These are phyloP conservation scores for Mycena epipterygia DNA, from an alignment of 768 basidiomycete genomes.

Conservation along the genomic window DNA sequence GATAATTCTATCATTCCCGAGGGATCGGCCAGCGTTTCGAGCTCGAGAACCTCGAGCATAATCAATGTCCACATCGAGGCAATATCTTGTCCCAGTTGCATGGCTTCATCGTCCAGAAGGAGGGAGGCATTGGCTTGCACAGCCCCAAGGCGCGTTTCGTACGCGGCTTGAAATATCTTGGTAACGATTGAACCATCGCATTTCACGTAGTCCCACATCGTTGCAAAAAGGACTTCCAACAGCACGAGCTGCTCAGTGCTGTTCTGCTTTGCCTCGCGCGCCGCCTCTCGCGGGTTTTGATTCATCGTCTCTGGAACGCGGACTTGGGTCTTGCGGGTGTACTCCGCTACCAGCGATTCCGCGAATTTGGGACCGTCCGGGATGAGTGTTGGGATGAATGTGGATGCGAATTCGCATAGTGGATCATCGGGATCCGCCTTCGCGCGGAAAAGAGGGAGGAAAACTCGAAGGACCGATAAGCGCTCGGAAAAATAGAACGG, in stretches of 20 bases:
- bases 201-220: slow-evolving; percentile 82
- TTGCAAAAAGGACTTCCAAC: slow-evolving; percentile 91
- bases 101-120: slow-evolving; percentile 82
- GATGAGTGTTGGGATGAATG: slow-evolving; percentile 70
- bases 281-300: slow-evolving; percentile 69
- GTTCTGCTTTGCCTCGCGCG: slow-evolving; percentile 83
- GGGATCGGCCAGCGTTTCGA: slow-evolving; percentile 76
- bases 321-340: slow-evolving; percentile 66
- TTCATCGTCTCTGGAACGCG: slow-evolving; percentile 58
- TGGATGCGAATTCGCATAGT: slow-evolving; percentile 65
- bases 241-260: slow-evolving; percentile 83
- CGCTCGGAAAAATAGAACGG: slow-evolving; percentile 89
- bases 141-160: slow-evolving; percentile 74
- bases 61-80: slow-evolving; percentile 85
- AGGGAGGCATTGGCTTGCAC: slow-evolving; percentile 73
- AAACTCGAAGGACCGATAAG: slow-evolving; percentile 74
- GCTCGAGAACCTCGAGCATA: slow-evolving; percentile 82
- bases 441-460: slow-evolving; percentile 83
- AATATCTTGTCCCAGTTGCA: slow-evolving; percentile 74
- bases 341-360: slow-evolving; percentile 70
- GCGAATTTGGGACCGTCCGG: slow-evolving; percentile 77
- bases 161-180: slow-evolving; percentile 74
- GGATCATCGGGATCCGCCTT: slow-evolving; percentile 70
- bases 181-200: slow-evolving; percentile 76
- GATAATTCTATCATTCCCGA: slow-evolving; percentile 63